Evolutionary conservation across 495 filamentous ascomycete species (phyloP).

Genomic region (Trichoderma gamsii): DNA sequence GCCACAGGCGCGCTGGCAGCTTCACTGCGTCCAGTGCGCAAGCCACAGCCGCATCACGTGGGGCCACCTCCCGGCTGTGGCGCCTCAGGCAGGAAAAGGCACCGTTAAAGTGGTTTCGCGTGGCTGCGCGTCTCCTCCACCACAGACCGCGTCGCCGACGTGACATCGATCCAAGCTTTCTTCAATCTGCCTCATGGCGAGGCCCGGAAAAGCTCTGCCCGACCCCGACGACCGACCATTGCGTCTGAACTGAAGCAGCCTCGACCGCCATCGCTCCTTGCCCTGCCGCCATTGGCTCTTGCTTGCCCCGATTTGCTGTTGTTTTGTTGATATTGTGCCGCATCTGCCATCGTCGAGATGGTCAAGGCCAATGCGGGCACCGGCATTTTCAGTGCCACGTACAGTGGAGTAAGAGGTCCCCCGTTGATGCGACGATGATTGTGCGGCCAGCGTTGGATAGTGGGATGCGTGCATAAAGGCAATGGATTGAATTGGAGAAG

Average conservation of each 20-base stretch:
- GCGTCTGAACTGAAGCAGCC: background rate
- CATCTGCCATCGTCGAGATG: slow-evolving; percentile 25
- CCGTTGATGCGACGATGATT: background rate
- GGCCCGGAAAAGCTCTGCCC: background rate
- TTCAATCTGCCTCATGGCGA: slow-evolving; percentile 7
- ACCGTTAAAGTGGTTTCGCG: slow-evolving; percentile 14
- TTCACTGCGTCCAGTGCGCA: background rate
- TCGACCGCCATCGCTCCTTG: background rate
- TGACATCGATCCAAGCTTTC: slow-evolving; percentile 7
- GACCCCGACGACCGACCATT: background rate
- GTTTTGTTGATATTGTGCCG: background rate
- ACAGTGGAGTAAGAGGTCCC: slow-evolving; percentile 71
- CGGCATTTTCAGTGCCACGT: slow-evolving; percentile 81
- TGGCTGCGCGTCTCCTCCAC: slow-evolving; percentile 12
- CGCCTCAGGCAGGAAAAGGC: slow-evolving; percentile 14
- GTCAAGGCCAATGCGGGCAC: slow-evolving; percentile 29
- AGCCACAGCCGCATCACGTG: slow-evolving; percentile 15
- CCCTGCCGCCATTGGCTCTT: background rate
- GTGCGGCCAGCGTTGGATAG: background rate
- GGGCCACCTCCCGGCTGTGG: background rate
- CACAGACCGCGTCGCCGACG: slow-evolving; percentile 10
- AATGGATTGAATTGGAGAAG: no score
- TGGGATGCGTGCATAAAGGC: background rate
- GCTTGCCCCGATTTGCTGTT: background rate
- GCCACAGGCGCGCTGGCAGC: background rate